Evolutionary conservation across 2,329 filamentous ascomycete species (phyloP).

Genomic region (Pseudogymnoascus sp.): DNA sequence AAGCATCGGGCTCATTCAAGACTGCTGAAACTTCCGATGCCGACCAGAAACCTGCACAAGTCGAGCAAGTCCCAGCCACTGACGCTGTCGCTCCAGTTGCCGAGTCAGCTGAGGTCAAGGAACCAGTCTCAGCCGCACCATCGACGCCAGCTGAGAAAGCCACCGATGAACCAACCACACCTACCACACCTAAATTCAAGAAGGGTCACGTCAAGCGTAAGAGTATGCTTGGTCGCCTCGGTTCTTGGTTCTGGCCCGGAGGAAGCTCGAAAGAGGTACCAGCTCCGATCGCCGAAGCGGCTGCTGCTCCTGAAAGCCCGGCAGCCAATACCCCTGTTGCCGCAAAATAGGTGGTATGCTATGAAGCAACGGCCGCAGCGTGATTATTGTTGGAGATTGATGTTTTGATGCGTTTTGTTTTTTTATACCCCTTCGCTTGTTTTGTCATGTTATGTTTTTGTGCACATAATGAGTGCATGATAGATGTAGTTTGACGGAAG

Average conservation of each 20-base stretch:
- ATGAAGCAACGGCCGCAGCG: background rate
- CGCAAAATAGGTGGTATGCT: background rate
- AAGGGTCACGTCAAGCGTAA: background rate
- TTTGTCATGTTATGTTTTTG: conserved; percentile 8
- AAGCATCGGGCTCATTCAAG: background rate
- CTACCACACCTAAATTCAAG: background rate
- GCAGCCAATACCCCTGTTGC: background rate
- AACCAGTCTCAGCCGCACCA: conserved; percentile 1
- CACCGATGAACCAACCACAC: background rate
- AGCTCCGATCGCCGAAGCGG: background rate
- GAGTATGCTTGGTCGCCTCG: conserved; percentile 5
- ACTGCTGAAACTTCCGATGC: conserved; percentile 2
- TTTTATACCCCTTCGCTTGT: conserved; percentile 9
- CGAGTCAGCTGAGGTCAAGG: background rate
- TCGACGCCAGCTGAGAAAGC: conserved; percentile 2
- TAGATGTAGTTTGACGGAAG: conserved; percentile 1
- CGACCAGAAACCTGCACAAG: background rate
- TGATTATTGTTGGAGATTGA: conserved; percentile 7
- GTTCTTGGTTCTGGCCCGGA: conserved; percentile 1
- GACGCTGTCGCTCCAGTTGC: background rate
- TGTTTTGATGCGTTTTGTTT: conserved; percentile 7
- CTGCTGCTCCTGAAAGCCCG: background rate
- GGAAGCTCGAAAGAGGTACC: background rate
- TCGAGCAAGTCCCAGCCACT: background rate
- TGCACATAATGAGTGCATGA: conserved; percentile 8